Evolutionary conservation across 805 yeast genomes (phyloP).

Genomic region (Yamadazyma scolyti): DNA sequence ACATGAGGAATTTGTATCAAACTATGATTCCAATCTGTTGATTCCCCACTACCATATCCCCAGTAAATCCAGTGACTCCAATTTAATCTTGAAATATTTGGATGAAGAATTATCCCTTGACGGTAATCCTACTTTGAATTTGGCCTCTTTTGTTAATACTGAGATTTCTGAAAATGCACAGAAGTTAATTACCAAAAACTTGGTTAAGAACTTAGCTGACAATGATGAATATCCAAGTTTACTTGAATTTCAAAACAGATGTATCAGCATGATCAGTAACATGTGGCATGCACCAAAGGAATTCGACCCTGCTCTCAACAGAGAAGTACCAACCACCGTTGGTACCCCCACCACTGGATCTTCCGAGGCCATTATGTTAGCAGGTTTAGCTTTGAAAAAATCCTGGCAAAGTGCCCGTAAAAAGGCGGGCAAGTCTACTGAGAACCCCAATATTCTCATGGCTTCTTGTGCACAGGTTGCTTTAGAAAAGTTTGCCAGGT

Average conservation of each 20-base stretch:
- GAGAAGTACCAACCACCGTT: conserved; percentile 41
- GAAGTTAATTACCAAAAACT: conserved; percentile 60
- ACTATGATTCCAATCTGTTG: conserved; percentile 24
- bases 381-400: conserved; percentile 90
- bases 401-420: conserved; percentile 72
- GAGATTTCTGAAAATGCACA: conserved; percentile 40
- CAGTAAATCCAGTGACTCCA: conserved; percentile 47
- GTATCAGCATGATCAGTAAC: conserved; percentile 73
- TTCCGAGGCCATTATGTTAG: conserved; percentile 89
- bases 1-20: conserved; percentile 28
- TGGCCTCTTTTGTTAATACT: conserved; percentile 90
- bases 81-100: conserved; percentile 57
- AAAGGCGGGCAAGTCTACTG: conserved; percentile 54
- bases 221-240: conserved; percentile 90
- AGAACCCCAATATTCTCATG: conserved; percentile 83
- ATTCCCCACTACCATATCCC: conserved; percentile 65
- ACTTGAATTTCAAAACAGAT: conserved; percentile 74
- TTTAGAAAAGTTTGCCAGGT: conserved; percentile 87
- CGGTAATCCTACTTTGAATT: conserved; percentile 77
- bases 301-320: conserved; percentile 19
- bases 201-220: conserved; percentile 87
- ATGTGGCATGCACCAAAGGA: conserved; percentile 71
- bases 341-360: conserved; percentile 96
- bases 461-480: conserved; percentile 94
- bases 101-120: conserved; percentile 76